A percentile compares a stretch with the other conserved stretches of the same genome.
Conservation (phyloP, 163 green algal genomes). For the Trebouxia gelatinosa region DNA sequence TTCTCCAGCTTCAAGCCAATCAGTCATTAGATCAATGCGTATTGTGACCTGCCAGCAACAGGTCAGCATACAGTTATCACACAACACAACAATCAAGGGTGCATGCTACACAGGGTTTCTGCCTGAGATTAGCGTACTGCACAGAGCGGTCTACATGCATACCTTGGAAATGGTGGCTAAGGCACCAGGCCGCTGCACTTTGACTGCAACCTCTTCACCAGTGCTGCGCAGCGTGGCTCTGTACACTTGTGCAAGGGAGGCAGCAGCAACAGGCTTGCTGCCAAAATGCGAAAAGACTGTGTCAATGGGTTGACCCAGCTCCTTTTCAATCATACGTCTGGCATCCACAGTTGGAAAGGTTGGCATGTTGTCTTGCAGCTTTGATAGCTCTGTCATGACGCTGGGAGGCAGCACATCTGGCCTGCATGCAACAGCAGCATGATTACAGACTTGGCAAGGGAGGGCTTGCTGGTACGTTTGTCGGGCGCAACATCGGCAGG, state of each 20-base stretch:
- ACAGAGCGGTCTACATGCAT: too few species aligned
- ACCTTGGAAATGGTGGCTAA: constrained; percentile 77
- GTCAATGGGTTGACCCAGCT: constrained; percentile 79
- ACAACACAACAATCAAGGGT: too few species aligned
- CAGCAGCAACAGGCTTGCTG: constrained; percentile 84
- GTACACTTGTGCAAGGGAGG: constrained; percentile 95
- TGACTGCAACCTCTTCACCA: constrained; percentile 90
- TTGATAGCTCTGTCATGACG: constrained; percentile 60
- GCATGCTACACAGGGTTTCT: too few species aligned
- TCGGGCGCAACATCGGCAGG: too few species aligned
- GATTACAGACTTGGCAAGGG: too few species aligned
- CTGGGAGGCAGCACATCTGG: constrained; percentile 86
- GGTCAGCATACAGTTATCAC: too few species aligned
- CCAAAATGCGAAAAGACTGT: constrained; percentile 78
- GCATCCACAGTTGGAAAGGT: constrained; percentile 73
- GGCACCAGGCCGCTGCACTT: constrained; percentile 96
- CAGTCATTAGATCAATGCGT: too few species aligned
- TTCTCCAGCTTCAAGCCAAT: too few species aligned
- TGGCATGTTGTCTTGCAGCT: constrained; percentile 82
- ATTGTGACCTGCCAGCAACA: too few species aligned
- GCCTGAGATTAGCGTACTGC: too few species aligned
- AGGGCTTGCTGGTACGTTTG: too few species aligned
- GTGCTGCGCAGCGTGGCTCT: constrained; percentile 67
- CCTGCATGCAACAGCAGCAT: too few species aligned
- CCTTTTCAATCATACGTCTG: constrained; percentile 78